Base-by-base conservation (phyloP, 306 rosid genomes). In the Medicago arabica region DNA sequence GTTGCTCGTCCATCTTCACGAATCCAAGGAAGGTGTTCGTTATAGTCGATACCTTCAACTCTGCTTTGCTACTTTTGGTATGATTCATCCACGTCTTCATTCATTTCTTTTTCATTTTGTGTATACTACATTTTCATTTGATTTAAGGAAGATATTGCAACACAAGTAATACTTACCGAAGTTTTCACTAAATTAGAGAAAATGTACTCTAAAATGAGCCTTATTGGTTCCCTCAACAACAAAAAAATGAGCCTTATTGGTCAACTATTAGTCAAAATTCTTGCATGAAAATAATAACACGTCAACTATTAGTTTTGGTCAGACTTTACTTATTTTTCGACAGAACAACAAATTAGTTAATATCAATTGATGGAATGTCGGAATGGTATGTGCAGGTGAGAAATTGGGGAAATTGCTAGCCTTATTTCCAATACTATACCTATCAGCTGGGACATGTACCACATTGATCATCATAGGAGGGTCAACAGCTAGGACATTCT, bases 401-500 rank as follows among this genome's bases (percentile, higher is more conserved):
- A 89, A 58, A 77, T 9, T 73, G 0, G 94, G 88, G 66, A 85
- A 78, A 36, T 2, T 63, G 46, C 54, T 86, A 19, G 75, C 81
- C n/a, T 1, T 85, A 36, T 76, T 89, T 28, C 94, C 90, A 70
- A 85, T 81, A 44, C 18, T 85, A 78, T 89, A 89, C 59, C 83
- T 89, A 34, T 80, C 90, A 49, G 89, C 86, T 0, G 92, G 92
- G 4, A 87, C 90, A 31, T 87, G 90, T 23, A 69, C 87, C 0
- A 77, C 88, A 8, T 19, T 87, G 51, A 89, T 89, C 17, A 87
- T 89, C 58, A 69, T 89, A 59, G 92, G 95, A 70, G 91, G 88
- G 54, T 71, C 87, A 31, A 83, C 89, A 4, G 81, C 78, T 0
- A 86, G 83, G 18, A 64, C 77, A 69, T 83, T 86, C 77, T 86